phyloP scores from a whole-genome alignment of 106 monocot species.

The Triglochin maritima region DNA sequence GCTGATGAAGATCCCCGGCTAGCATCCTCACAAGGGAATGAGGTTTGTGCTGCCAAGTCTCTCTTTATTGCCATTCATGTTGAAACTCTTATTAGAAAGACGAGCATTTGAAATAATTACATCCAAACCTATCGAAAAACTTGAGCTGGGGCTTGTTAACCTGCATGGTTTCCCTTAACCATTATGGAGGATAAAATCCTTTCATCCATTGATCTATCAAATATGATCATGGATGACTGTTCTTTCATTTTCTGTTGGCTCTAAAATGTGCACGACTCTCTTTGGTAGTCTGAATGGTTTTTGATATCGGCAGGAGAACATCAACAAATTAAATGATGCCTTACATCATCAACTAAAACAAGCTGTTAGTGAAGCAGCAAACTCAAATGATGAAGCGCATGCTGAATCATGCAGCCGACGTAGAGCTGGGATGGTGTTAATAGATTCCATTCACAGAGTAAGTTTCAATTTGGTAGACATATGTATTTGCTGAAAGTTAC shows the following conservation, averaged over 20 bases:
- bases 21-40: neutral
- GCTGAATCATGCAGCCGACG: constrained; percentile 13
- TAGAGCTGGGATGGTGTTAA: constrained; percentile 18
- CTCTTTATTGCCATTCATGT: neutral
- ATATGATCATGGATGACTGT: no score
- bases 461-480: neutral
- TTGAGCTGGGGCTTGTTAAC: no score
- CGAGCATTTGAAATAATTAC: no score
- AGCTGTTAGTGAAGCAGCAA: constrained; percentile 11
- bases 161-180: no score
- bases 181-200: no score
- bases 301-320: no score
- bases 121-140: no score
- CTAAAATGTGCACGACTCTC: no score
- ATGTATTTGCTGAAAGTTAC: neutral
- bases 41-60: neutral
- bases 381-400: constrained; percentile 19
- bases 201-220: no score
- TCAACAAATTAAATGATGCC: neutral
- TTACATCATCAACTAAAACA: constrained; percentile 11
- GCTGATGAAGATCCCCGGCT: neutral
- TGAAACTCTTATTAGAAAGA: no score
- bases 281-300: no score
- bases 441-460: constrained; percentile 1
- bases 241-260: no score